Evolutionary conservation across 1,284 basidiomycete species (phyloP).

Genomic region (Earliella scabrosa): DNA sequence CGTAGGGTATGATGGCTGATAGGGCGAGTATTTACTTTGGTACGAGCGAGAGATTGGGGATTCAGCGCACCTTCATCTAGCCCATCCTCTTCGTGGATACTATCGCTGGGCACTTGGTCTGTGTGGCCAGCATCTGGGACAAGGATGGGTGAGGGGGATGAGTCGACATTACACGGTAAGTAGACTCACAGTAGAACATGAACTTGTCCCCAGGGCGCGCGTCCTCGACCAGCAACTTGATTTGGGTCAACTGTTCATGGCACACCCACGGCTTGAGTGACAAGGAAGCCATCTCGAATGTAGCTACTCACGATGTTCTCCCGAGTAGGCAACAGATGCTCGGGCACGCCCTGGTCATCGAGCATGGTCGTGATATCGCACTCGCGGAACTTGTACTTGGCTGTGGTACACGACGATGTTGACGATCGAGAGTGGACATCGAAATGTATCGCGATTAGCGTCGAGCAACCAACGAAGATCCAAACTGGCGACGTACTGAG

Average conservation of each 20-base stretch:
- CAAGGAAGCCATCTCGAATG: neutral
- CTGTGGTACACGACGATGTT: neutral
- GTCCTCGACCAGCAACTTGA: slow-evolving; percentile 33
- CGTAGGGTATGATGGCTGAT: neutral
- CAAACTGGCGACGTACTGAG: neutral
- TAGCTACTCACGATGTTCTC: slow-evolving; percentile 11
- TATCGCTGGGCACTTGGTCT: neutral
- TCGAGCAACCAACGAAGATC: neutral
- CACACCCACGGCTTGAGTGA: neutral
- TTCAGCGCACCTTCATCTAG: slow-evolving; percentile 38
- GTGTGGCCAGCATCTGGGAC: slow-evolving; percentile 15
- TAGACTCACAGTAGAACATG: slow-evolving; percentile 42
- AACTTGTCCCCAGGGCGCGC: slow-evolving; percentile 39
- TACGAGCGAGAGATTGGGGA: neutral
- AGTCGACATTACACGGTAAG: no score
- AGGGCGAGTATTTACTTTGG: slow-evolving; percentile 17
- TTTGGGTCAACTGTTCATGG: slow-evolving; percentile 40
- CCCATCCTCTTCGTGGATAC: slow-evolving; percentile 12
- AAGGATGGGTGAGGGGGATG: neutral
- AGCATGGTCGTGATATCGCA: slow-evolving; percentile 15
- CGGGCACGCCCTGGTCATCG: neutral
- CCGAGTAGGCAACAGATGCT: neutral
- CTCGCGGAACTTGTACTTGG: slow-evolving; percentile 1
- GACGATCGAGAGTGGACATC: no score
- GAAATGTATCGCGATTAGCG: no score